phyloP scores from a whole-genome alignment of 148 eudicot genomes.

The Nyssa sinensis region DNA sequence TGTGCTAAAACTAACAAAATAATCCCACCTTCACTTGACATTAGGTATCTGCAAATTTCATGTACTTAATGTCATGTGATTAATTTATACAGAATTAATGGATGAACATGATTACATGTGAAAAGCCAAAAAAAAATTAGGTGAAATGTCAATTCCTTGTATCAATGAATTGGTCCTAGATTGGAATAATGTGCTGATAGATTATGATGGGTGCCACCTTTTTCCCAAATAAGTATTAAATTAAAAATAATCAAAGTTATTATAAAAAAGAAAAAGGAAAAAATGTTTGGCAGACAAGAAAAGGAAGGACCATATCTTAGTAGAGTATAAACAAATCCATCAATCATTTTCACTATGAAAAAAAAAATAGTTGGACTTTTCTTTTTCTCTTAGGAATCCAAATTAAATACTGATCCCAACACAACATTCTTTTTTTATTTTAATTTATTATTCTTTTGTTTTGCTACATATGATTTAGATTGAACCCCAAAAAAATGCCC shows the following conservation, averaged over 20 bases:
- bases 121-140: background rate
- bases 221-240: background rate
- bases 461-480: background rate
- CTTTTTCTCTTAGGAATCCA: slow-evolving; percentile 1
- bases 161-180: background rate
- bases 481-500: background rate
- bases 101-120: background rate
- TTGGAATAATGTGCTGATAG: background rate
- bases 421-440: slow-evolving; percentile 16
- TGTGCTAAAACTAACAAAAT: no score
- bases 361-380: slow-evolving; percentile 15
- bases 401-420: slow-evolving; percentile 16
- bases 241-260: background rate
- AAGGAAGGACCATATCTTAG: slow-evolving; percentile 13
- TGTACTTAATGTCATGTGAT: no score
- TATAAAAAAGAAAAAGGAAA: background rate
- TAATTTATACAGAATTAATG: background rate
- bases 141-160: background rate
- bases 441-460: background rate
- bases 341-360: slow-evolving; percentile 16
- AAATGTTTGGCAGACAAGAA: slow-evolving; percentile 8
- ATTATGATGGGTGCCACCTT: background rate
- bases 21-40: no score
- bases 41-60: no score
- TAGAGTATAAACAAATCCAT: slow-evolving; percentile 5